Conservation (phyloP, 179 eudicot species). For the Gypsophila paniculata region DNA sequence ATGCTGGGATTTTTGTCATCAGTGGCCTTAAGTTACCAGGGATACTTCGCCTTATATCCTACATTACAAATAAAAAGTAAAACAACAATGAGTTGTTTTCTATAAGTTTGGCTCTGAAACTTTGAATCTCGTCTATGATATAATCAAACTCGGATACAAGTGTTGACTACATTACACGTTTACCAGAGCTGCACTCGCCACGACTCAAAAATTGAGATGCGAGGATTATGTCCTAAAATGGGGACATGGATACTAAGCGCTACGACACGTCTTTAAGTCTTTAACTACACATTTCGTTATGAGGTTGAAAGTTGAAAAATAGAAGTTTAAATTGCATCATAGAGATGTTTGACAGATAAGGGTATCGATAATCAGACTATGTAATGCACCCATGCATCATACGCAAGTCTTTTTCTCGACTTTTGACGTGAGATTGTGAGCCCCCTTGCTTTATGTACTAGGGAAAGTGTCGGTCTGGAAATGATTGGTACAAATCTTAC, state of each 20-base stretch:
- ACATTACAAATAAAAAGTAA: slow-evolving; percentile 19
- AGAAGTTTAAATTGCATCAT: background rate
- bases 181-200: background rate
- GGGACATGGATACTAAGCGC: background rate
- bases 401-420: too few relatives aligned
- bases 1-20: slow-evolving; percentile 97
- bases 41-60: slow-evolving; percentile 79
- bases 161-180: too few relatives aligned
- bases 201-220: background rate
- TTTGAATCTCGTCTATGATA: background rate
- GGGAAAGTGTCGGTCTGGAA: background rate
- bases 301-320: background rate
- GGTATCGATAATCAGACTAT: too few relatives aligned
- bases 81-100: background rate
- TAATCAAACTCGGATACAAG: too few relatives aligned
- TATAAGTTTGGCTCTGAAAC: background rate
- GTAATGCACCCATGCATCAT: too few relatives aligned
- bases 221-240: background rate
- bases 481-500: background rate
- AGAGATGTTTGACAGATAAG: background rate
- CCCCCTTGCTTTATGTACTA: background rate
- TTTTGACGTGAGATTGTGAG: too few relatives aligned
- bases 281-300: background rate
- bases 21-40: slow-evolving; percentile 69
- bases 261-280: background rate